Evolutionary conservation across 768 basidiomycete genomes (phyloP), one percentile per base, ranked within the genome.

Genomic region (Leccinum variicolor): DNA sequence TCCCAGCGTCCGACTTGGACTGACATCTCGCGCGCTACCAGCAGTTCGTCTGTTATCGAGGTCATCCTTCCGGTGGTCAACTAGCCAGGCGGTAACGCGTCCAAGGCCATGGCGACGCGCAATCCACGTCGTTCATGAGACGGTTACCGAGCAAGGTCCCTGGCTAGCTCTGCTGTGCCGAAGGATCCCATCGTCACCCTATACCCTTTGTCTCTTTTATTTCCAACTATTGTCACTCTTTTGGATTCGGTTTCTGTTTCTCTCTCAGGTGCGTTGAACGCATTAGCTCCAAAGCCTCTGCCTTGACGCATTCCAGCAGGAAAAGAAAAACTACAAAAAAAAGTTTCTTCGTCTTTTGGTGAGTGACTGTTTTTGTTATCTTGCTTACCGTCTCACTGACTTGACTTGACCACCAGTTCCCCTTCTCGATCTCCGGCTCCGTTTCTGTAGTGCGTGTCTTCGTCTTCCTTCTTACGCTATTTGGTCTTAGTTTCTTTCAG

Each of bases 131-230:
- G 58, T 10, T 13, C 56, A 36, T 45, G 19, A 15, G 43, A 33
- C 14, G 52, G 14, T 59, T 41, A 3, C 15, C 50, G 2, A 4
- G 6, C 52, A 23, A 50, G 45, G 43, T 28, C 33, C 7, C 47
- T 34, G 13, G 25, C 36, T 49, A 43, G 19, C 39, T n/a, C 8
- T 19, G 46, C 43, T 47, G 19, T 21, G 10, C 15, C 6, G 36
- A 36, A 43, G 46, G 39, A 14, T 36, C 52, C 31, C 52, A 41
- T 60, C 54, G 17, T 53, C 59, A 19, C 39, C 54, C 6, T 62
- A 60, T 60, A 60, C 57, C 59, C 56, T 46, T 59, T 49, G 10
- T 25, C 13, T 23, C 17, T 43, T 43, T 48, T 6, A 19, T 11
- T 39, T 25, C 26, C 52, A 52, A 52, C 39, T 52, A 52, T 52